phyloP scores from a whole-genome alignment of 2,329 filamentous ascomycete genomes.

The Fusarium vanettenii region DNA sequence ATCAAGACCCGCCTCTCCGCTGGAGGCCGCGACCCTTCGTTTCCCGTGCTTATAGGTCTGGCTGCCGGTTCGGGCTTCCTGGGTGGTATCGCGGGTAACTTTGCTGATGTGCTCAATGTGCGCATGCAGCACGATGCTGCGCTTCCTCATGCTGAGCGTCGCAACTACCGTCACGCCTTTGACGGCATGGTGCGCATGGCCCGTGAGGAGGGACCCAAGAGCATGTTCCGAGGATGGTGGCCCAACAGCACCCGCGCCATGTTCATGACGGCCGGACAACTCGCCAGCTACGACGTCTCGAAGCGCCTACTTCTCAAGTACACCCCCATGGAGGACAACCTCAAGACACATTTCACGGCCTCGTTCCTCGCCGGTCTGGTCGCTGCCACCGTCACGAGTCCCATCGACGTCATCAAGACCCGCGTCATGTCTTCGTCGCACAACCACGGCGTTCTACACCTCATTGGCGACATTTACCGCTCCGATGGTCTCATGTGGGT shows the following conservation, averaged over 20 bases:
- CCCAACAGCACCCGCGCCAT: constrained; percentile 84
- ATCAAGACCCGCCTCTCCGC: constrained; percentile 70
- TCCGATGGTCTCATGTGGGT: constrained; percentile 83
- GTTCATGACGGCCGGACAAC: constrained; percentile 88
- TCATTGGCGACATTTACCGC: constrained; percentile 75
- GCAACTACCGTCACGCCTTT: constrained; percentile 90
- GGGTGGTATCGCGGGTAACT: constrained; percentile 91
- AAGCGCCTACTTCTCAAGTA: constrained; percentile 76
- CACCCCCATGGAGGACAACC: constrained; percentile 75
- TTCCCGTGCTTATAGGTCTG: constrained; percentile 83
- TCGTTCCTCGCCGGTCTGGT: constrained; percentile 84
- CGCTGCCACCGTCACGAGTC: constrained; percentile 85
- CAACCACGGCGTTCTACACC: constrained; percentile 62
- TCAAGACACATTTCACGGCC: constrained; percentile 83
- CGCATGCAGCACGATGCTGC: constrained; percentile 96
- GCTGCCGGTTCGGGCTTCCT: constrained; percentile 86
- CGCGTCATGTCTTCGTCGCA: constrained; percentile 79
- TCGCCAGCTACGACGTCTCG: constrained; percentile 87
- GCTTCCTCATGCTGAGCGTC: constrained; percentile 76
- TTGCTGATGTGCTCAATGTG: constrained; percentile 95
- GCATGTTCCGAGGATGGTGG: constrained; percentile 86
- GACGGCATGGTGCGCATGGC: constrained; percentile 89
- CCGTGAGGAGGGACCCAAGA: constrained; percentile 80
- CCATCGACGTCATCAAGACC: constrained; percentile 91
- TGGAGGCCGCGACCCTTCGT: constrained; percentile 65